phyloP scores from a whole-genome alignment of 345 rosid genomes.

The Eucalyptus tenuipes region DNA sequence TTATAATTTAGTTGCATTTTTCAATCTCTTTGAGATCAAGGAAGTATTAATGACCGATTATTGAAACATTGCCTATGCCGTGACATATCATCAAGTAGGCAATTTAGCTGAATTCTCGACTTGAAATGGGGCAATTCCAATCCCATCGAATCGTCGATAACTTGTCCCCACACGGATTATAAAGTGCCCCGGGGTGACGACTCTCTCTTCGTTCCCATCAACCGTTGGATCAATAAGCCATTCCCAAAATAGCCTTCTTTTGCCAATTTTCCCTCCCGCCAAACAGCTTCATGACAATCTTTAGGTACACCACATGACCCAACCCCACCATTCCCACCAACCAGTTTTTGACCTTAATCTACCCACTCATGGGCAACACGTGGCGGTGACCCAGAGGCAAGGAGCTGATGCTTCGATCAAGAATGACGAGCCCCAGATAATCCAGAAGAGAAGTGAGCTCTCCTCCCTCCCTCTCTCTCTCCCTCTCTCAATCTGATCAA shows the following conservation, averaged over 20 bases:
- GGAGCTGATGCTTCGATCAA: not conserved
- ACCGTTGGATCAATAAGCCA: not conserved
- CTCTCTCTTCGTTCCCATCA: not conserved
- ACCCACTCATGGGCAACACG: not conserved
- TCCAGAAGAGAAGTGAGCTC: not conserved
- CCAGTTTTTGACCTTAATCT: not conserved
- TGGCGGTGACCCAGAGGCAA: not conserved
- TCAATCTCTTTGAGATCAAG: not conserved
- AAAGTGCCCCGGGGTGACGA: not conserved
- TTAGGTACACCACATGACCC: not conserved
- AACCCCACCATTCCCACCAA: not conserved
- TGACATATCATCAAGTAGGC: not conserved
- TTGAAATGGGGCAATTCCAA: not conserved
- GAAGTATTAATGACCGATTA: not conserved
- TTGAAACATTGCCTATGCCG: not conserved
- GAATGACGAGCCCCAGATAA: not conserved
- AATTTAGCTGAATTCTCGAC: not conserved
- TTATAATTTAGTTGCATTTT: not conserved
- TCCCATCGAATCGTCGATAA: not conserved
- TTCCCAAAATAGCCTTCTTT: not conserved
- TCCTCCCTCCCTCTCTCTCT: not conserved
- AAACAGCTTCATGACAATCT: not conserved
- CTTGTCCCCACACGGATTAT: not conserved
- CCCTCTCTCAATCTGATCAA: not conserved
- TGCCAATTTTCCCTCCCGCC: not conserved